Conservation (phyloP, 2,329 filamentous ascomycete genomes). For the Claviceps purpurea region DNA sequence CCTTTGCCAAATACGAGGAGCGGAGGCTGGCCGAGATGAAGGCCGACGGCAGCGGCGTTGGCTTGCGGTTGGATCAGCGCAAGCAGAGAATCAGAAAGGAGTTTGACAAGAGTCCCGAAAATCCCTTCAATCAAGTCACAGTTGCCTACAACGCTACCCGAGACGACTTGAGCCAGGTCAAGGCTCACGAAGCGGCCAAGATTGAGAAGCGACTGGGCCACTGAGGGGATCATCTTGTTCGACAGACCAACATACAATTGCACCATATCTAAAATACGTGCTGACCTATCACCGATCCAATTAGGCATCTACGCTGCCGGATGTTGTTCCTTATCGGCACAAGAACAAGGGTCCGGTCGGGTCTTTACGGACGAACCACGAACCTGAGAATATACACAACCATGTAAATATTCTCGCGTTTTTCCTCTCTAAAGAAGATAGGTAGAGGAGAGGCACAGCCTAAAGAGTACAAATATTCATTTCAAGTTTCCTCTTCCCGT, state of each 20-base stretch:
- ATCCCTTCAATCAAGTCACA: constrained; percentile 81
- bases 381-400: not conserved
- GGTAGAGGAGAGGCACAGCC: not conserved
- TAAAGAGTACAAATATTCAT: not conserved
- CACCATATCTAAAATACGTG: not conserved
- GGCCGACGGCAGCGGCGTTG: constrained; percentile 56
- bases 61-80: constrained; percentile 70
- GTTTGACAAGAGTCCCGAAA: constrained; percentile 88
- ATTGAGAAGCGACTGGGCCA: constrained; percentile 55
- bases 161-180: constrained; percentile 59
- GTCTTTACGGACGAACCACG: not conserved
- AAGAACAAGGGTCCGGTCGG: not conserved
- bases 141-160: constrained; percentile 64
- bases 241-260: not conserved
- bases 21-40: constrained; percentile 74
- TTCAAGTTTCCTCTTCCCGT: not conserved
- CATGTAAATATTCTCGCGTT: not conserved
- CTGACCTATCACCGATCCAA: not conserved
- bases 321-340: not conserved
- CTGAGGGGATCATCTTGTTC: constrained; percentile 7
- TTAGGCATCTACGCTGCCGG: not conserved
- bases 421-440: not conserved
- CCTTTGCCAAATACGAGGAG: constrained; percentile 72
- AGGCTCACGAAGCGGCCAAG: constrained; percentile 54
- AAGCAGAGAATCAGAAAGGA: constrained; percentile 77